Percentiles rank a stretch among this genome's conserved stretches.
phyloP scores from a whole-genome alignment of 208 protist genomes.

The Trichomonas tenax region DNA sequence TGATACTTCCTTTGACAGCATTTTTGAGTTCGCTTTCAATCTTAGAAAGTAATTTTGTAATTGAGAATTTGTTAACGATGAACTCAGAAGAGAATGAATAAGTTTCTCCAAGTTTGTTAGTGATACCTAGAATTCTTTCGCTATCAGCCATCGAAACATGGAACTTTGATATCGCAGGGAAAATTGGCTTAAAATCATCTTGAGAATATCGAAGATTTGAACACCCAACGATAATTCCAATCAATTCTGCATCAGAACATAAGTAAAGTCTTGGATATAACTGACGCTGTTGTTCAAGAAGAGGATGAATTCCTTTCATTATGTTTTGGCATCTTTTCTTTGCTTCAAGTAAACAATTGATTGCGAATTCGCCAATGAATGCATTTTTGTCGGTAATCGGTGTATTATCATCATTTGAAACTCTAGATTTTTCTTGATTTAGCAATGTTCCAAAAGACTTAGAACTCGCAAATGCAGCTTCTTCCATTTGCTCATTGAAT shows the following conservation, averaged over 20 bases:
- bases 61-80: background rate
- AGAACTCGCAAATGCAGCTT: background rate
- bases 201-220: background rate
- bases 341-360: background rate
- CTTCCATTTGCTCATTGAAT: background rate
- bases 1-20: background rate
- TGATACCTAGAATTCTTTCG: background rate
- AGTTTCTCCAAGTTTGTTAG: background rate
- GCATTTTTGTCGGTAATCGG: background rate
- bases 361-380: background rate
- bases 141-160: background rate
- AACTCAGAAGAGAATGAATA: background rate
- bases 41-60: background rate
- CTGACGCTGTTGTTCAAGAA: background rate
- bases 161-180: background rate
- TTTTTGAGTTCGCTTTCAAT: background rate
- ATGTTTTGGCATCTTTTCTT: background rate
- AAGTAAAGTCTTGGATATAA: background rate
- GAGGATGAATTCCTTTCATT: background rate
- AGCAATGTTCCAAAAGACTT: background rate
- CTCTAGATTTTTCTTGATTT: background rate
- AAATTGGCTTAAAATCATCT: background rate
- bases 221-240: background rate
- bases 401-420: background rate
- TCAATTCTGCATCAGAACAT: background rate